Conservation (phyloP, 2,329 filamentous ascomycete species). For the Epichloe sibirici region DNA sequence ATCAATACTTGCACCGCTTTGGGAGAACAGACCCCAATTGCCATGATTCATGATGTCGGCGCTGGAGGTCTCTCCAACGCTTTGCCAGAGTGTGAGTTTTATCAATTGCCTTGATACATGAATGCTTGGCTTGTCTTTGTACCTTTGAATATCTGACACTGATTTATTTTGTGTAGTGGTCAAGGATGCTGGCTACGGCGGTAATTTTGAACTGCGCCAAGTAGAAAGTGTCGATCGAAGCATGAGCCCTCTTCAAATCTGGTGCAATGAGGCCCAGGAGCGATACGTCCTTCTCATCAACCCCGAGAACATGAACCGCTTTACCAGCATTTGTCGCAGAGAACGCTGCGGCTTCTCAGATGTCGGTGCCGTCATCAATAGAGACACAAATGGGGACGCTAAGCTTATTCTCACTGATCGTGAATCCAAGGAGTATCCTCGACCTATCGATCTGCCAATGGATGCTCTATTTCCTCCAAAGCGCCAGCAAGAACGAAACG, state of each 20-base stretch:
- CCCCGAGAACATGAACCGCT: constrained; percentile 67
- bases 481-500: constrained; percentile 65
- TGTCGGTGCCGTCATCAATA: constrained; percentile 63
- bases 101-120: background rate
- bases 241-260: constrained; percentile 94
- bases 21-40: constrained; percentile 76
- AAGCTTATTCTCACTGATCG: constrained; percentile 71
- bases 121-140: background rate
- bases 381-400: constrained; percentile 49
- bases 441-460: constrained; percentile 83
- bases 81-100: constrained; percentile 52
- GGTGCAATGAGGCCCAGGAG: constrained; percentile 96
- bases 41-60: constrained; percentile 95
- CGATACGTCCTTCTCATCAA: constrained; percentile 88
- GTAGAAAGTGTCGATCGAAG: constrained; percentile 80
- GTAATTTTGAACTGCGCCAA: constrained; percentile 87
- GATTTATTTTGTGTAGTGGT: constrained; percentile 38
- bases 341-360: constrained; percentile 90
- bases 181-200: constrained; percentile 82
- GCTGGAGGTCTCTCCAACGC: constrained; percentile 70
- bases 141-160: background rate
- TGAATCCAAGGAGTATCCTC: constrained; percentile 60
- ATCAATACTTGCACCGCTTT: constrained; percentile 88
- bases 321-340: constrained; percentile 54
- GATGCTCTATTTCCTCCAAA: constrained; percentile 78